Conservation (phyloP, 495 filamentous ascomycete genomes). For the Trichoderma erinaceum region DNA sequence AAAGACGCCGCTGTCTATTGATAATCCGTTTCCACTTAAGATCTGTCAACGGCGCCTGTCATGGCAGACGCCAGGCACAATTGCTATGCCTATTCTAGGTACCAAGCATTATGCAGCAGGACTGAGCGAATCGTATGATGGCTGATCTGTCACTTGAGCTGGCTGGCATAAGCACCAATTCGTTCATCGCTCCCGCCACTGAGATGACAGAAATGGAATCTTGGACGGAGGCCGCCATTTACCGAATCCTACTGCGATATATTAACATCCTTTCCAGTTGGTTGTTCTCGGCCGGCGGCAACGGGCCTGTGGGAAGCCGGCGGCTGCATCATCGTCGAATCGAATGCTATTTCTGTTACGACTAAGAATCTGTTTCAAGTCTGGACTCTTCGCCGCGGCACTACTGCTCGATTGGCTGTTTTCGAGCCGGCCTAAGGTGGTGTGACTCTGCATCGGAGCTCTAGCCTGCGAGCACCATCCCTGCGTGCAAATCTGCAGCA, state of each 20-base stretch:
- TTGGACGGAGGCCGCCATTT: slow-evolving; percentile 1
- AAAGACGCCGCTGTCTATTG: not conserved
- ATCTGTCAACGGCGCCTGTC: not conserved
- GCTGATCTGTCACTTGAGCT: not conserved
- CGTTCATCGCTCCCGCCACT: not conserved
- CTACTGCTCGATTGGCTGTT: not conserved
- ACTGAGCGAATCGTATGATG: slow-evolving; percentile 10
- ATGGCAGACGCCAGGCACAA: no score
- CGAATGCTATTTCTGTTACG: not conserved
- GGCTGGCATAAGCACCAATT: not conserved
- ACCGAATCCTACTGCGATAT: not conserved
- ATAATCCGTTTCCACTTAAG: not conserved
- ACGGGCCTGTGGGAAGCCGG: not conserved
- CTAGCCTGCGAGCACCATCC: not conserved
- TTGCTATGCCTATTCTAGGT: not conserved
- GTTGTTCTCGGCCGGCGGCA: not conserved
- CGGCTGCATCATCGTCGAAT: not conserved
- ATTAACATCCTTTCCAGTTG: not conserved
- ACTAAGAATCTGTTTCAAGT: not conserved
- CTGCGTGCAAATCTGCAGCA: slow-evolving; percentile 1
- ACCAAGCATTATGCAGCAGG: not conserved
- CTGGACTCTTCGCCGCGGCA: not conserved
- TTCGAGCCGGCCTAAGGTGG: not conserved
- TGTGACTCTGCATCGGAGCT: slow-evolving; percentile 1
- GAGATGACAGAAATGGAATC: not conserved